Evolutionary conservation across 2,329 filamentous ascomycete genomes (phyloP).

Genomic region (Westerdykella ornata): DNA sequence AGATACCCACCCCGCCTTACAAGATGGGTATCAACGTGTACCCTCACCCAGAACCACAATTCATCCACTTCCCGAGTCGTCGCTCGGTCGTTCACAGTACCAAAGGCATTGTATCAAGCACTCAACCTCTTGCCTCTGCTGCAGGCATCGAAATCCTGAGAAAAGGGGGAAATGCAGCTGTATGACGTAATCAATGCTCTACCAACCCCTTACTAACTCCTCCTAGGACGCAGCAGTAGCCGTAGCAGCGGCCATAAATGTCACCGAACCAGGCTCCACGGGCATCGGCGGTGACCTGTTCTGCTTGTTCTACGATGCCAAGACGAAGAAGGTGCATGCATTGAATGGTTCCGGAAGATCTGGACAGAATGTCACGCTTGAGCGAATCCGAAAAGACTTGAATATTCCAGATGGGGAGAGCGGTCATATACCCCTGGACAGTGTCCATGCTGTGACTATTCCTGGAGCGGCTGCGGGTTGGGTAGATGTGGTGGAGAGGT

Average conservation of each 20-base stretch:
- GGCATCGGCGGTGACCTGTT: slow-evolving; percentile 98
- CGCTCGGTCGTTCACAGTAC: slow-evolving; percentile 91
- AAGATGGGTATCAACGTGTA: slow-evolving; percentile 40
- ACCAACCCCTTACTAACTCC: not conserved
- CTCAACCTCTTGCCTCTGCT: slow-evolving; percentile 81
- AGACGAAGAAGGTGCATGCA: slow-evolving; percentile 72
- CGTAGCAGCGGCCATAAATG: slow-evolving; percentile 83
- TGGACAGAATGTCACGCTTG: slow-evolving; percentile 60
- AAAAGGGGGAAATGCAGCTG: slow-evolving; percentile 86
- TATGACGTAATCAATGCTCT: slow-evolving; percentile 45
- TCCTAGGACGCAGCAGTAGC: slow-evolving; percentile 87
- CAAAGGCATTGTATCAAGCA: slow-evolving; percentile 82
- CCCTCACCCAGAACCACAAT: slow-evolving; percentile 45
- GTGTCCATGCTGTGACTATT: slow-evolving; percentile 75
- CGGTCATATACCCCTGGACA: slow-evolving; percentile 63
- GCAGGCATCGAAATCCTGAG: slow-evolving; percentile 80
- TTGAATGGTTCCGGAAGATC: slow-evolving; percentile 92
- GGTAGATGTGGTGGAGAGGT: slow-evolving; percentile 80
- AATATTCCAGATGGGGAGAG: slow-evolving; percentile 53
- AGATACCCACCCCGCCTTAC: slow-evolving; percentile 1
- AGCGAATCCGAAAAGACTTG: slow-evolving; percentile 63
- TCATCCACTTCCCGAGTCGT: slow-evolving; percentile 66
- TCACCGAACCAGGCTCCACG: slow-evolving; percentile 87
- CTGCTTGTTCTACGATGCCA: slow-evolving; percentile 82
- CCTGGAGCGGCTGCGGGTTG: slow-evolving; percentile 90